Evolutionary conservation across 1,284 basidiomycete genomes (phyloP), one percentile per base, ranked within the genome.

Genomic region (Amylostereum areolatum): DNA sequence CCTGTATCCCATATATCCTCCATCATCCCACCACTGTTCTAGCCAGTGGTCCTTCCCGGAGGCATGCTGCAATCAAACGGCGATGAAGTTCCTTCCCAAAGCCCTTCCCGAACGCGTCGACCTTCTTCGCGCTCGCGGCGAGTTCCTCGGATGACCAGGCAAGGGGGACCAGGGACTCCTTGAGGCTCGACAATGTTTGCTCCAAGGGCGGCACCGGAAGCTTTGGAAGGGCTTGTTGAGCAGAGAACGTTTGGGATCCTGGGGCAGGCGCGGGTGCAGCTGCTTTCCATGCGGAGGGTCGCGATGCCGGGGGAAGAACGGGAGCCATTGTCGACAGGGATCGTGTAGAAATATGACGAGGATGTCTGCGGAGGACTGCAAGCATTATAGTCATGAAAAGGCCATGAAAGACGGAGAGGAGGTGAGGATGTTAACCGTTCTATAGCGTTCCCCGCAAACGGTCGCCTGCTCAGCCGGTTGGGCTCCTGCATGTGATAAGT

Each of bases 1-100:
- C 43, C 88, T 73, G 60, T 89, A 91, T 3, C 77, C 73, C 47
- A 89, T 67, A 58, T 91, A 91, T 1, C 66, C 85, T 27, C 64
- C 63, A 58, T 88, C 80, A 59, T 91, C 88, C 88, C 88, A 91
- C 87, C 89, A 91, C 49, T 84, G 74, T 58, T 91, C 88, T 11
- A 91, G 67, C 88, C 88, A 91, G 59, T 89, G 85, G 43, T 70
- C 65, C 37, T 66, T 75, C 52, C 75, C 72, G 31, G 68, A 66
- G 41, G 74, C 72, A 48, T 77, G 71, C 48, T 74, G n/a, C 63
- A 46, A 77, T 58, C 49, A 91, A 66, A 33, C 80, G 67, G 49
- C 69, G 59, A 48, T 91, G 88, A 45, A 90, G 70, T 57, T 73
- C 66, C 4, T 67, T 72, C 0, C 77, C 87, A 29, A 73, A 61